Evolutionary conservation across 2,329 filamentous ascomycete species (phyloP).

Genomic region (Xylariaceae sp.): DNA sequence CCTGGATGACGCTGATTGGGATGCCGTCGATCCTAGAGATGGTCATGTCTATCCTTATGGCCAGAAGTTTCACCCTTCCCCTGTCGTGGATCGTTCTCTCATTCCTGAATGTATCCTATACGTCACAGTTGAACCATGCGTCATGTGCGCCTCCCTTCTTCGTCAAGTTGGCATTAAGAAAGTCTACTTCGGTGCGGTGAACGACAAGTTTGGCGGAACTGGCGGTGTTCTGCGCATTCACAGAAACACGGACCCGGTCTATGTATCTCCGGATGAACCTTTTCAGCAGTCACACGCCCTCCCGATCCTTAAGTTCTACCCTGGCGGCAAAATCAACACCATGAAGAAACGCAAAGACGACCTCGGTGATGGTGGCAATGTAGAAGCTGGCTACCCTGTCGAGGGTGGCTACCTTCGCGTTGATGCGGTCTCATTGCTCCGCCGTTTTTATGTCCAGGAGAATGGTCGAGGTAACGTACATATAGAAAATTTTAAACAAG

Average conservation of each 20-base stretch:
- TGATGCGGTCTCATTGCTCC: slow-evolving; percentile 85
- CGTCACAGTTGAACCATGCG: slow-evolving; percentile 95
- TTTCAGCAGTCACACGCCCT: slow-evolving; percentile 33
- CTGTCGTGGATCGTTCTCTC: slow-evolving; percentile 60
- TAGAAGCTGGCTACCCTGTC: slow-evolving; percentile 75
- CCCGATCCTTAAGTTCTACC: no score
- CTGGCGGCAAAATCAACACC: no score
- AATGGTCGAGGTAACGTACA: slow-evolving; percentile 72
- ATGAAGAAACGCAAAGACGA: slow-evolving; percentile 28
- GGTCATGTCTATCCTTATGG: slow-evolving; percentile 58
- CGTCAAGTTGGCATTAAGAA: slow-evolving; percentile 81
- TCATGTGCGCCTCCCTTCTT: slow-evolving; percentile 95
- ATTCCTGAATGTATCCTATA: slow-evolving; percentile 74
- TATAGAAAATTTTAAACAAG: background rate
- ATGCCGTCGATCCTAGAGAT: slow-evolving; percentile 48
- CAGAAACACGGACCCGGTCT: slow-evolving; percentile 47
- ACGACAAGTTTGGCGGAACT: slow-evolving; percentile 95
- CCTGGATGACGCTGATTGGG: slow-evolving; percentile 40
- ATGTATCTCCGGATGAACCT: slow-evolving; percentile 23
- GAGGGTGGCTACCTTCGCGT: slow-evolving; percentile 84
- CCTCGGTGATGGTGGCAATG: slow-evolving; percentile 56
- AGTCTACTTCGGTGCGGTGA: slow-evolving; percentile 92
- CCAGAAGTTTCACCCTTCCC: slow-evolving; percentile 50
- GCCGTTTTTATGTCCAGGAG: slow-evolving; percentile 96
- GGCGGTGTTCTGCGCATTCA: slow-evolving; percentile 90